A percentile compares a stretch with the other conserved stretches of the same genome.
phyloP scores from a whole-genome alignment of 2,329 filamentous ascomycete species.

The Neopestalotiopsis rosae region DNA sequence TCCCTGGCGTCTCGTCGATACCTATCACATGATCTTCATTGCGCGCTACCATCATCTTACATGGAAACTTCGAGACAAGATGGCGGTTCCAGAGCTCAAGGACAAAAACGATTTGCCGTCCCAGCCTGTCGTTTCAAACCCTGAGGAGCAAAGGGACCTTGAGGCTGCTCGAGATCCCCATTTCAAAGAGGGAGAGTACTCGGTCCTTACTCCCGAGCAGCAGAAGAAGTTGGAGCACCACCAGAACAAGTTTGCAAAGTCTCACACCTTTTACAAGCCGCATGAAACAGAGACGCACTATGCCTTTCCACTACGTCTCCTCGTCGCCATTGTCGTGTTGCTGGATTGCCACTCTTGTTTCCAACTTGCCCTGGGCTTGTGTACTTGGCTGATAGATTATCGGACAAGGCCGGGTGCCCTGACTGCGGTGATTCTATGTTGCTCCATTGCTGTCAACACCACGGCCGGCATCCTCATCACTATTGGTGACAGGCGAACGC shows the following conservation, averaged over 20 bases:
- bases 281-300: conserved; percentile 84
- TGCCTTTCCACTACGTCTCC: conserved; percentile 76
- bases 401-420: conserved; percentile 71
- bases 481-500: conserved; percentile 75
- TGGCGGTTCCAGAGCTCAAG: conserved; percentile 64
- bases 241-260: conserved; percentile 79
- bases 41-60: conserved; percentile 71
- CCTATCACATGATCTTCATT: conserved; percentile 87
- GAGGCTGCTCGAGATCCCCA: conserved; percentile 45
- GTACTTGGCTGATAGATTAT: conserved; percentile 81
- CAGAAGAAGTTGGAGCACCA: conserved; percentile 76
- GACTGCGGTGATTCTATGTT: conserved; percentile 81
- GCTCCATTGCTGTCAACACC: conserved; percentile 79
- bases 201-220: conserved; percentile 69
- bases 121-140: conserved; percentile 40
- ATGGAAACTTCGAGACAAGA: conserved; percentile 68
- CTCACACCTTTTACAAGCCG: conserved; percentile 88
- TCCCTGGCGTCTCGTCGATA: conserved; percentile 80
- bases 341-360: conserved; percentile 81
- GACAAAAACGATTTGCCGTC: conserved; percentile 73
- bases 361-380: conserved; percentile 79
- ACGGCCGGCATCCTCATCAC: conserved; percentile 77
- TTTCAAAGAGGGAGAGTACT: conserved; percentile 53
- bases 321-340: conserved; percentile 79
- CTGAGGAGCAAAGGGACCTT: conserved; percentile 49